Percentiles rank a stretch among this genome's conserved stretches.
Evolutionary conservation across 305 asterid genomes (phyloP).

Genomic region (Solanum chacoense): DNA sequence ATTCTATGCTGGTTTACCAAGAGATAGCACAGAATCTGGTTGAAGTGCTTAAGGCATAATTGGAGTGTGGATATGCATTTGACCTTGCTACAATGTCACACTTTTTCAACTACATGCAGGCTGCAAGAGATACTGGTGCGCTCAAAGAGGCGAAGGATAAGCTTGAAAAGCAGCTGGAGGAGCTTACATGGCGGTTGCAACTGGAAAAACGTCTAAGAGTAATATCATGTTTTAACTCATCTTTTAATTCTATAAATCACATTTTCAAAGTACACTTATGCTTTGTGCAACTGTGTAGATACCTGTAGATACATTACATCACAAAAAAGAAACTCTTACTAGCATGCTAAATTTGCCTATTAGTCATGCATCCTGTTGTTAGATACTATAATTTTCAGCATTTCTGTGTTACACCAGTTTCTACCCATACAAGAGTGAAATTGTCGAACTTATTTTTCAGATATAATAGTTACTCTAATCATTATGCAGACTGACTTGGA

Average conservation of each 20-base stretch:
- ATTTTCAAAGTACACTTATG: neutral
- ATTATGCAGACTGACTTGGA: slow-evolving; percentile 77
- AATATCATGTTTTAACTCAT: slow-evolving; percentile 16
- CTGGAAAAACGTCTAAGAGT: slow-evolving; percentile 96
- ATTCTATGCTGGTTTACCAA: neutral
- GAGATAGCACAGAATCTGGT: neutral
- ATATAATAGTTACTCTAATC: slow-evolving; percentile 1
- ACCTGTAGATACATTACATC: neutral
- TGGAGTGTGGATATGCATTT: neutral
- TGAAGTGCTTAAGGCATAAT: neutral
- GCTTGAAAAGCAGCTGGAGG: slow-evolving; percentile 95
- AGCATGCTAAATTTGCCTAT: neutral
- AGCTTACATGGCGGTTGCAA: slow-evolving; percentile 93
- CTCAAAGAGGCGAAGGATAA: slow-evolving; percentile 99
- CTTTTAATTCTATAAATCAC: neutral
- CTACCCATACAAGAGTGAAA: neutral
- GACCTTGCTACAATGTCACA: neutral
- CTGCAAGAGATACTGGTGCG: slow-evolving; percentile 98
- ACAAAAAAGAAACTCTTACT: neutral
- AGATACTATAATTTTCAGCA: neutral
- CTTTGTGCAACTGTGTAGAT: neutral
- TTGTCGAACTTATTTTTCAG: neutral
- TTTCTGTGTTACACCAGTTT: neutral
- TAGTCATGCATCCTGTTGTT: neutral
- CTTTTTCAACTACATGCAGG: slow-evolving; percentile 38